Evolutionary conservation across 768 basidiomycete genomes (phyloP).

Genomic region (Phlebiopsis gigantea): DNA sequence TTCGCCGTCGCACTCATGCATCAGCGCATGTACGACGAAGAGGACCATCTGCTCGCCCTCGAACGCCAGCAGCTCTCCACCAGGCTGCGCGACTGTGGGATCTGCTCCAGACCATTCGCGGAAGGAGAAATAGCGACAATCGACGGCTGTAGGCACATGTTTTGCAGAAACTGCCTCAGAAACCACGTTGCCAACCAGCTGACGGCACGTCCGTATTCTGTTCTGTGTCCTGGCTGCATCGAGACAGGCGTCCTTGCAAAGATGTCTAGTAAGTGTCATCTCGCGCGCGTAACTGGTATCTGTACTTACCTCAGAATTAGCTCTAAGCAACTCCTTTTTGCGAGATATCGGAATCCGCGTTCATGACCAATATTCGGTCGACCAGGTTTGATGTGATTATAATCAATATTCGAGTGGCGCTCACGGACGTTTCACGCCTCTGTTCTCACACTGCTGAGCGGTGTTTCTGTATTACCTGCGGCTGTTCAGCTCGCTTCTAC

Average conservation of each 20-base stretch:
- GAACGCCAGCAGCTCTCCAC: background rate
- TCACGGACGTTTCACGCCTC: no score
- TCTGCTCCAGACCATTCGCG: background rate
- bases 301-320: background rate
- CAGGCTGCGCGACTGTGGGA: background rate
- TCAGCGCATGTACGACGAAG: constrained; percentile 36
- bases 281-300: background rate
- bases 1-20: constrained; percentile 24
- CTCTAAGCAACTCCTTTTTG: background rate
- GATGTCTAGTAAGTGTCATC: background rate
- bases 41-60: constrained; percentile 22
- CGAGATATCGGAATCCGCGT: no score
- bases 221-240: background rate
- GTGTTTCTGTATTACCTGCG: no score
- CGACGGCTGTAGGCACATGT: background rate
- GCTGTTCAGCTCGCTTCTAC: no score
- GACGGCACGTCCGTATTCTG: background rate
- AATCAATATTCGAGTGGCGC: no score
- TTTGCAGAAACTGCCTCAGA: background rate
- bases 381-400: no score
- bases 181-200: background rate
- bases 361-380: no score
- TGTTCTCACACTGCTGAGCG: no score
- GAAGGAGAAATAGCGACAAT: background rate
- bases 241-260: background rate